A percentile compares a stretch with the other conserved stretches of the same genome.
Conservation (phyloP, 306 rosid species). For the Datisca glomerata region DNA sequence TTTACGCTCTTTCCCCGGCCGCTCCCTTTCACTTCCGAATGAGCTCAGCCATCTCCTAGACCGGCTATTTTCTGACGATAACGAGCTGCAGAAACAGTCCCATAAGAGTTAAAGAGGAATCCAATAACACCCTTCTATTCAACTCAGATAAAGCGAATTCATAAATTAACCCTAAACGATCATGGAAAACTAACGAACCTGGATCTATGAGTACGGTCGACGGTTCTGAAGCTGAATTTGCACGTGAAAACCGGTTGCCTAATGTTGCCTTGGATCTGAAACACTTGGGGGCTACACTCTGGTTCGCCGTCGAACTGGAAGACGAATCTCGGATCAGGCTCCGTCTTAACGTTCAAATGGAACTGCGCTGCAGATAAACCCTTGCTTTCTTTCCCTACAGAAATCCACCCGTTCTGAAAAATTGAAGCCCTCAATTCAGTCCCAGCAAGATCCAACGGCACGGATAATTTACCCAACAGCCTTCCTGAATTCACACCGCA, state of each 20-base stretch:
- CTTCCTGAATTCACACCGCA: constrained; percentile 56
- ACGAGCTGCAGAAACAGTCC: constrained; percentile 29
- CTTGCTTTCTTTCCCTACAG: constrained; percentile 40
- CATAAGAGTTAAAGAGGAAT: not conserved
- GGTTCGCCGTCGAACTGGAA: constrained; percentile 75
- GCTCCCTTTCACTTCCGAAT: constrained; percentile 65
- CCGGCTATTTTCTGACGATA: constrained; percentile 29
- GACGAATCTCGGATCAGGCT: constrained; percentile 64
- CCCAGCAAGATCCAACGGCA: constrained; percentile 44
- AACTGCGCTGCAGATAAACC: constrained; percentile 50
- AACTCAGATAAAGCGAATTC: not conserved
- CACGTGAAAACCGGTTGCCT: constrained; percentile 67
- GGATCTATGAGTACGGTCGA: constrained; percentile 49
- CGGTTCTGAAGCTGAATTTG: constrained; percentile 57
- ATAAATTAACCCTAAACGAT: no score
- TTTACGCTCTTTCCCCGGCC: constrained; percentile 55
- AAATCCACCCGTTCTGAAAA: constrained; percentile 57
- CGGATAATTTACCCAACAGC: constrained; percentile 34
- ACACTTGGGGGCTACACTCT: constrained; percentile 65
- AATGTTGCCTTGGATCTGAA: constrained; percentile 58
- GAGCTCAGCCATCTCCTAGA: constrained; percentile 51
- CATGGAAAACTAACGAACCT: constrained; percentile 25
- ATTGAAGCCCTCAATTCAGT: constrained; percentile 24
- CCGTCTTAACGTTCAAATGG: constrained; percentile 55
- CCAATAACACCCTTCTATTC: not conserved